These are phyloP conservation scores for Talaromyces sp. DNA, from an alignment of 2,329 filamentous ascomycete genomes.

Conservation along the genomic window DNA sequence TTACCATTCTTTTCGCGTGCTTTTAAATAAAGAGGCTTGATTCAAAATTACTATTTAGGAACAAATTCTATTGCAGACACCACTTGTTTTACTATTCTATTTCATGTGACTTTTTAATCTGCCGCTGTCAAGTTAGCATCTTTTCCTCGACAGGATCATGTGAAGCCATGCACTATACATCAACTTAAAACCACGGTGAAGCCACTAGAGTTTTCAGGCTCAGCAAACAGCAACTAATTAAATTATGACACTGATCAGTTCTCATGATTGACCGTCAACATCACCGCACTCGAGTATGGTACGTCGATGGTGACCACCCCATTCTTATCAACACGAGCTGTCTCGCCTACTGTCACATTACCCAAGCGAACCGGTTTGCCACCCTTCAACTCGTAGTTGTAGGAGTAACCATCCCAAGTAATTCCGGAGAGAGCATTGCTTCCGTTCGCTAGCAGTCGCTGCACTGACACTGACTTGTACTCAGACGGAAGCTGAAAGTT, in stretches of 20 bases:
- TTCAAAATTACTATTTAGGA: neutral
- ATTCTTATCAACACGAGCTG: constrained; percentile 1
- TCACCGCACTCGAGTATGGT: constrained; percentile 1
- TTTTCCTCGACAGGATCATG: neutral
- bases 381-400: constrained; percentile 2
- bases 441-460: constrained; percentile 6
- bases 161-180: neutral
- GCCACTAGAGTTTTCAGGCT: neutral
- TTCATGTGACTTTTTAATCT: neutral
- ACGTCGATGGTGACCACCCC: neutral
- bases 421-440: constrained; percentile 5
- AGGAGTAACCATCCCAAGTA: constrained; percentile 9
- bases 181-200: neutral
- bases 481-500: constrained; percentile 14
- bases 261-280: neutral
- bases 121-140: neutral
- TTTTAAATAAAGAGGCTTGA: no score
- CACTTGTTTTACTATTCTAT: neutral
- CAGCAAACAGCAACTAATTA: neutral
- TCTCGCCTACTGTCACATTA: constrained; percentile 4
- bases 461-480: neutral
- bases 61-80: neutral
- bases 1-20: no score
- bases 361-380: constrained; percentile 3
- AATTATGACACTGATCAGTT: neutral